These are phyloP conservation scores for Hortaea sp. DNA, from an alignment of 2,329 filamentous ascomycete genomes.

Conservation along the genomic window DNA sequence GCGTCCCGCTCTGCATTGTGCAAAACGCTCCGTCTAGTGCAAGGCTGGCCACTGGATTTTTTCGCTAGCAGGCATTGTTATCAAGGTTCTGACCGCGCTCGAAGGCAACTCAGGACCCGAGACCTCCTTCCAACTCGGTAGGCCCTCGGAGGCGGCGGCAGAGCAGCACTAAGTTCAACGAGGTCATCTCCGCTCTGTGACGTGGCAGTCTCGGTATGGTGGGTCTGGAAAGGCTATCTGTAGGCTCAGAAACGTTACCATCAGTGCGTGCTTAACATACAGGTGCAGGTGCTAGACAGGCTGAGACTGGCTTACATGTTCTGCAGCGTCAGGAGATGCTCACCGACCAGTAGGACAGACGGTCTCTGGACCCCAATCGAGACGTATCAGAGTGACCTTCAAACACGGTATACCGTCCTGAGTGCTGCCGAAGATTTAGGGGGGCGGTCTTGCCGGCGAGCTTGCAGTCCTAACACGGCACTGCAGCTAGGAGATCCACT, in stretches of 20 bases:
- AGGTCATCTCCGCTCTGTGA: conserved; percentile 43
- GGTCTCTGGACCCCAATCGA: too few relatives aligned
- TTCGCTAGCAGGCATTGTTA: conserved; percentile 24
- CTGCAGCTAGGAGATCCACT: conserved; percentile 9
- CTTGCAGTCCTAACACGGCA: conserved; percentile 10
- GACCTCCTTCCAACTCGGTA: conserved; percentile 3
- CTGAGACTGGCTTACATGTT: conserved; percentile 8
- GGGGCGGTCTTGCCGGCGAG: conserved; percentile 9
- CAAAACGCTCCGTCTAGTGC: conserved; percentile 33
- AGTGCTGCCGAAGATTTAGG: not conserved
- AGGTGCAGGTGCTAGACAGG: not conserved
- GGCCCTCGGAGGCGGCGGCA: conserved; percentile 20
- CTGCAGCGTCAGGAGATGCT: conserved; percentile 1
- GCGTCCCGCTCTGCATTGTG: conserved; percentile 30
- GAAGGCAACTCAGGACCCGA: conserved; percentile 11
- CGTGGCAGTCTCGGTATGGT: conserved; percentile 36
- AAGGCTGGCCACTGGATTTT: conserved; percentile 34
- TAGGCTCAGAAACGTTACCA: conserved; percentile 12
- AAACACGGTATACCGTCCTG: not conserved
- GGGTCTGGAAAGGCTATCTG: conserved; percentile 18
- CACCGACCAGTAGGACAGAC: not conserved
- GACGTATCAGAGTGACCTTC: too few relatives aligned
- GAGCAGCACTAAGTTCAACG: conserved; percentile 37
- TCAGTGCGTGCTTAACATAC: conserved; percentile 4
- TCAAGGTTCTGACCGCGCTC: conserved; percentile 11